A percentile compares a stretch with the other conserved stretches of the same genome.
Evolutionary conservation across 176 grass and related monocot genomes (phyloP).

Genomic region (Triticum monococcum): DNA sequence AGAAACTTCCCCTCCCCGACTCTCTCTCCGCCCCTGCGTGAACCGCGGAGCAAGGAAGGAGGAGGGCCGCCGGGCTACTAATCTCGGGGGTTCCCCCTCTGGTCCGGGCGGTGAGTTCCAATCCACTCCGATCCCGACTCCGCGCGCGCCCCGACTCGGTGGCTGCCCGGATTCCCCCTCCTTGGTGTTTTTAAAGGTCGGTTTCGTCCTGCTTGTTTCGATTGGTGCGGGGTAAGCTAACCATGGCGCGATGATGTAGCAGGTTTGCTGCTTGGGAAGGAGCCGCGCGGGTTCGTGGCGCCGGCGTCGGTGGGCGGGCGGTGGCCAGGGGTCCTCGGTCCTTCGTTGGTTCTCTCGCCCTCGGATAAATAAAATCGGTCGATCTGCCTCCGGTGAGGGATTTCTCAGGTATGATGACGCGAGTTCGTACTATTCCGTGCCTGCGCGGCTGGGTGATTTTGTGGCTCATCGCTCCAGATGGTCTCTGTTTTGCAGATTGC

Average conservation of each 20-base stretch:
- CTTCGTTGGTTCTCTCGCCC: background rate
- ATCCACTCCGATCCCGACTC: background rate
- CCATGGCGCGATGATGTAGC: background rate
- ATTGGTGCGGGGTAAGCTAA: background rate
- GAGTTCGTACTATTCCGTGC: background rate
- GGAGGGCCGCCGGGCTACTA: background rate
- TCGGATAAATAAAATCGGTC: background rate
- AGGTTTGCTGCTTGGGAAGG: constrained; percentile 7
- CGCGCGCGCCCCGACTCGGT: background rate
- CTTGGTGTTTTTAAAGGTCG: background rate
- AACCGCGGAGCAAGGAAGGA: constrained; percentile 37
- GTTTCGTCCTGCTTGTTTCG: background rate
- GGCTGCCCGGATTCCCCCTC: background rate
- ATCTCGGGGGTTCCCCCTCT: background rate
- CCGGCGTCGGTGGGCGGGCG: background rate
- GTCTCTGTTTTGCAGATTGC: background rate
- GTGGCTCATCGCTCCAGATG: background rate
- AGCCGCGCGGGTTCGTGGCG: constrained; percentile 11
- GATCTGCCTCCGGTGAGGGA: background rate
- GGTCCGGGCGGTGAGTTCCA: constrained; percentile 13
- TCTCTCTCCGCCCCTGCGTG: background rate
- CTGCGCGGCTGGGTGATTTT: background rate
- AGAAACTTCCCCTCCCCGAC: background rate
- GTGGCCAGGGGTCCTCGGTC: background rate
- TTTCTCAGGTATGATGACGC: background rate